These are phyloP conservation scores for Cucumis melo DNA, from an alignment of 306 rosid species.

Conservation along the genomic window DNA sequence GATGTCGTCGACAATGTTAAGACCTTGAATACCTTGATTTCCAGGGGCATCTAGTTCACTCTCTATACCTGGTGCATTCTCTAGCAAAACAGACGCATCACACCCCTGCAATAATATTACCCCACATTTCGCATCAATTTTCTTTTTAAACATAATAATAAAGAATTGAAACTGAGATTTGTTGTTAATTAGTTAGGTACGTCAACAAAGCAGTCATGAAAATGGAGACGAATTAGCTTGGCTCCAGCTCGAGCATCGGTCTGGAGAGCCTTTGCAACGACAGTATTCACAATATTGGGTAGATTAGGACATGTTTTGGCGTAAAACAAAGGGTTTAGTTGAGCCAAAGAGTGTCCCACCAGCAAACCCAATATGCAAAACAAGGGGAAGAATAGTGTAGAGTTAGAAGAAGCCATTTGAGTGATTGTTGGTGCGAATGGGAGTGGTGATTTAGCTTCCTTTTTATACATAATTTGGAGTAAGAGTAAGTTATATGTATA, in stretches of 20 bases:
- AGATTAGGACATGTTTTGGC: constrained; percentile 9
- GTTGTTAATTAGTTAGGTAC: constrained; percentile 6
- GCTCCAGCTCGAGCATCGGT: constrained; percentile 23
- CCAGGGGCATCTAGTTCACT: constrained; percentile 15
- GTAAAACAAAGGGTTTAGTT: constrained; percentile 15
- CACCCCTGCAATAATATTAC: constrained; percentile 22
- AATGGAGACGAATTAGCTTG: constrained; percentile 22
- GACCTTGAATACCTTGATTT: constrained; percentile 13
- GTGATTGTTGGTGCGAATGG: background rate
- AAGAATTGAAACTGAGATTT: too few species aligned
- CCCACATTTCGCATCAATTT: background rate
- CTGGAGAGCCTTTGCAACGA: constrained; percentile 11
- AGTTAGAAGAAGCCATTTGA: background rate
- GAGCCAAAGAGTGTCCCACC: constrained; percentile 9
- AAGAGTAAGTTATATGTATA: background rate
- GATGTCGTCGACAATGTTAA: constrained; percentile 22
- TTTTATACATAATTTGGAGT: background rate
- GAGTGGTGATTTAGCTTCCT: background rate
- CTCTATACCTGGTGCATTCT: constrained; percentile 15
- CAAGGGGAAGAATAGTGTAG: background rate
- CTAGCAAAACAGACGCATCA: constrained; percentile 33
- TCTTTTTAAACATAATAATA: too few species aligned
- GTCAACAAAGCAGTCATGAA: constrained; percentile 23
- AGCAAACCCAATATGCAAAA: background rate
- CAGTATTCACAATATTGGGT: constrained; percentile 8